Conservation (phyloP, 2,329 filamentous ascomycete genomes). For the Madurella mycetomatis region DNA sequence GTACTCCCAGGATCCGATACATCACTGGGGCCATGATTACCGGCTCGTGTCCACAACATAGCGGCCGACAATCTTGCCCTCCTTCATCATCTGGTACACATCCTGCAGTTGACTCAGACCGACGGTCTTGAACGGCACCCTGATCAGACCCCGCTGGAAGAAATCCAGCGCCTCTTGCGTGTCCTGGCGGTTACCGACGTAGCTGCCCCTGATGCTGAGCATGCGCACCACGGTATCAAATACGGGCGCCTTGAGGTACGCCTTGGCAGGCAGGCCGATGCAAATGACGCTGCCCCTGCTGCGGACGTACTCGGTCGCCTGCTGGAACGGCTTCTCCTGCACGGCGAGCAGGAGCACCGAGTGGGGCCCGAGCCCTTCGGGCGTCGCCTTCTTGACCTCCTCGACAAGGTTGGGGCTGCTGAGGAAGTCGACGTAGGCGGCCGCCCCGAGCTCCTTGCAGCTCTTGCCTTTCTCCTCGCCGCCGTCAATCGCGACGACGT, state of each 20-base stretch:
- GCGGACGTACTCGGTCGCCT: slow-evolving; percentile 84
- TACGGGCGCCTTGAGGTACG: slow-evolving; percentile 76
- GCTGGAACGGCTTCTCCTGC: slow-evolving; percentile 89
- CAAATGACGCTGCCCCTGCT: slow-evolving; percentile 78
- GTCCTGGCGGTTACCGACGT: slow-evolving; percentile 90
- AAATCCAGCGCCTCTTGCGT: slow-evolving; percentile 87
- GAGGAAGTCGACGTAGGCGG: slow-evolving; percentile 74
- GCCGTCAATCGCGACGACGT: slow-evolving; percentile 75
- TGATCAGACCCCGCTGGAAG: slow-evolving; percentile 77
- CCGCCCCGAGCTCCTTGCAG: slow-evolving; percentile 65
- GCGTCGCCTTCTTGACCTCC: slow-evolving; percentile 76
- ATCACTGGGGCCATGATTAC: slow-evolving; percentile 4
- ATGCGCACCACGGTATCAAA: slow-evolving; percentile 86
- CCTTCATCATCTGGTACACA: slow-evolving; percentile 72
- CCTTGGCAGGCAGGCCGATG: slow-evolving; percentile 80
- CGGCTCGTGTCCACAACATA: slow-evolving; percentile 70
- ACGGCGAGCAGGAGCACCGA: slow-evolving; percentile 84
- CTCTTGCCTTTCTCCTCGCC: slow-evolving; percentile 76
- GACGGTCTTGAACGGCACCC: slow-evolving; percentile 79
- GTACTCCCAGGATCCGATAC: background rate
- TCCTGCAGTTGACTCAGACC: slow-evolving; percentile 74
- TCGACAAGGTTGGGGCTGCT: slow-evolving; percentile 71
- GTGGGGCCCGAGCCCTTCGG: slow-evolving; percentile 78
- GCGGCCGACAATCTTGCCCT: slow-evolving; percentile 69
- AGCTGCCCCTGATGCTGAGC: slow-evolving; percentile 88